Evolutionary conservation across 139 green algal genomes (phyloP).

Genomic region (Nannochloris sp.): DNA sequence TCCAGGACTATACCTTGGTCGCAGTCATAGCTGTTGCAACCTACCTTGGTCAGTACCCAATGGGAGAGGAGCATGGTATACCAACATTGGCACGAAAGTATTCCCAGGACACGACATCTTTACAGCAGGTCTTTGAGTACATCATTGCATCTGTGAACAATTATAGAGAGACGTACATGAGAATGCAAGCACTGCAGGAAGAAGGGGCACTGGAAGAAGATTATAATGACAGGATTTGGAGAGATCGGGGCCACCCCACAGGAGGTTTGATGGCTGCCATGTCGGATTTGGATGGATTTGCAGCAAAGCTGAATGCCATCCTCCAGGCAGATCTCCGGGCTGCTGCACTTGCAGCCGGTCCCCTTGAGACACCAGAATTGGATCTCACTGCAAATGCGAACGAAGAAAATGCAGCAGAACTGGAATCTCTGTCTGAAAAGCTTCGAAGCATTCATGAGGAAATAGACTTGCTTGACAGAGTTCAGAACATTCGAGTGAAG

Average conservation of each 20-base stretch:
- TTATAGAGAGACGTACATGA: constrained; percentile 49
- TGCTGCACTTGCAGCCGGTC: constrained; percentile 30
- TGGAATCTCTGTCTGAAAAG: constrained; percentile 27
- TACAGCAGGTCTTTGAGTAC: constrained; percentile 79
- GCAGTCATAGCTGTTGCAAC: constrained; percentile 61
- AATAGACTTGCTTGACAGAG: constrained; percentile 65
- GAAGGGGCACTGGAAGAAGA: constrained; percentile 27
- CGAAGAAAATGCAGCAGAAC: constrained; percentile 14
- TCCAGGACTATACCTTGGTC: constrained; percentile 79
- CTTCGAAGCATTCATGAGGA: constrained; percentile 47
- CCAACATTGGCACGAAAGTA: constrained; percentile 48
- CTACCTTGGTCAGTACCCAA: constrained; percentile 50
- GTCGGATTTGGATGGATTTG: constrained; percentile 63
- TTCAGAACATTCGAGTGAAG: constrained; percentile 58
- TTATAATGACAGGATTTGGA: not conserved
- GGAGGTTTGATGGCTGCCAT: constrained; percentile 11
- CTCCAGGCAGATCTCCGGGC: constrained; percentile 49
- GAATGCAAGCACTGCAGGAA: constrained; percentile 26
- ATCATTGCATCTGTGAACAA: constrained; percentile 62
- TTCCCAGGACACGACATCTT: constrained; percentile 41
- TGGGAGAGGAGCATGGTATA: constrained; percentile 55
- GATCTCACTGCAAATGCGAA: not conserved
- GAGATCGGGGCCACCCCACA: constrained; percentile 3
- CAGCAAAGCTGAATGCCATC: constrained; percentile 46
- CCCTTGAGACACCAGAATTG: constrained; percentile 25